These are phyloP conservation scores for Hymenoscyphus salicellus DNA, from an alignment of 2,329 filamentous ascomycete genomes.

Conservation along the genomic window DNA sequence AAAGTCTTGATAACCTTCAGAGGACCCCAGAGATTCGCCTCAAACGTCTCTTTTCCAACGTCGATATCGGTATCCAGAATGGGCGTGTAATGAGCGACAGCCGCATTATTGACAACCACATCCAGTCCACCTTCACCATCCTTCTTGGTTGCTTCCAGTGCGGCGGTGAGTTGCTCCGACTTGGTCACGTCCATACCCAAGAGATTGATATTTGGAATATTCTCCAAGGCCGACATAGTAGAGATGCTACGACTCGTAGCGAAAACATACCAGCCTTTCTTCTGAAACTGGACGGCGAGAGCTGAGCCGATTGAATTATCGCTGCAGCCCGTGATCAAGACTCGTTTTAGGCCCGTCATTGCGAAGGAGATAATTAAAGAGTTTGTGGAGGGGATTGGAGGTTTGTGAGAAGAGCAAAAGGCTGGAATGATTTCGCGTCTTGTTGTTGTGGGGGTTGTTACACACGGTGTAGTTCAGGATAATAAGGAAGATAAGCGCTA, in stretches of 20 bases:
- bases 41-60: constrained; percentile 34
- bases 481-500: too few species aligned
- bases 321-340: constrained; percentile 42
- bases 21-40: constrained; percentile 36
- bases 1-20: constrained; percentile 37
- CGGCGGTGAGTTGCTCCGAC: neutral
- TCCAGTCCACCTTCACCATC: constrained; percentile 24
- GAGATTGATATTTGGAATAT: constrained; percentile 32
- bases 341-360: neutral
- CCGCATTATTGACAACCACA: constrained; percentile 44
- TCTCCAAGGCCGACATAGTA: constrained; percentile 33
- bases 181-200: constrained; percentile 40
- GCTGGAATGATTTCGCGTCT: too few species aligned
- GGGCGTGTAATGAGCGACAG: constrained; percentile 26
- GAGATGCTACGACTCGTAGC: constrained; percentile 40
- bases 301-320: constrained; percentile 41
- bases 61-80: constrained; percentile 34
- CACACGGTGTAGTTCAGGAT: too few species aligned
- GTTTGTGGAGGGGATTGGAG: too few species aligned
- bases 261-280: constrained; percentile 39
- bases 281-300: constrained; percentile 40
- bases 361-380: too few species aligned
- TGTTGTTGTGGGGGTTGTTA: too few species aligned
- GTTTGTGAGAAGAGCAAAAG: too few species aligned
- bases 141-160: neutral